Evolutionary conservation across 2,329 filamentous ascomycete species (phyloP).

Genomic region (Pseudogymnoascus sp.): DNA sequence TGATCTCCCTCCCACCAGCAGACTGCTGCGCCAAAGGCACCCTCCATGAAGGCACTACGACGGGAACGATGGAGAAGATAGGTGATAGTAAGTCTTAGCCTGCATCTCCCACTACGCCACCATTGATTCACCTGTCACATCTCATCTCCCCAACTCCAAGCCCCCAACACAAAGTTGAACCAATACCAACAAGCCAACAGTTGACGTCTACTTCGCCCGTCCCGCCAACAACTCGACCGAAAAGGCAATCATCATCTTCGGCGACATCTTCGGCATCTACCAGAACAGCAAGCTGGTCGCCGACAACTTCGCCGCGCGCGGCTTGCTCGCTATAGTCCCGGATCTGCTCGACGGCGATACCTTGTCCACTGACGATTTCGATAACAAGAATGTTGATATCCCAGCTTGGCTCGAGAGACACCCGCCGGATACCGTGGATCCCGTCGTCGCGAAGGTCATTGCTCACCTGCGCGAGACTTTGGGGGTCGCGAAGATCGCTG

Average conservation of each 20-base stretch:
- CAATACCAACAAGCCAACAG: constrained; percentile 5
- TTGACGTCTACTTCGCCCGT: constrained; percentile 9
- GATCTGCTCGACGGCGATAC: constrained; percentile 64
- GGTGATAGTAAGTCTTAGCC: constrained; percentile 8
- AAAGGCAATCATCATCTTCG: constrained; percentile 31
- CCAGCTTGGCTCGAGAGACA: not conserved
- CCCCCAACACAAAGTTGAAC: not conserved
- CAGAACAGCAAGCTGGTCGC: constrained; percentile 58
- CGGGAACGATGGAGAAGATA: constrained; percentile 10
- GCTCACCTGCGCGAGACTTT: constrained; percentile 44
- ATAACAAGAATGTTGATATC: constrained; percentile 28
- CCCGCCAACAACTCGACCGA: not conserved
- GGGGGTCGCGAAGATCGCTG: constrained; percentile 51
- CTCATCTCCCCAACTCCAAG: not conserved
- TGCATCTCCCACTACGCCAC: constrained; percentile 1
- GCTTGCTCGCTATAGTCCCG: constrained; percentile 42
- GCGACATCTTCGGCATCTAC: constrained; percentile 34
- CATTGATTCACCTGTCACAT: not conserved
- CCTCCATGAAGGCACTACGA: constrained; percentile 6
- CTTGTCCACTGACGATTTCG: constrained; percentile 40
- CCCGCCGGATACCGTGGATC: constrained; percentile 12
- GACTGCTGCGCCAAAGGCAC: constrained; percentile 3
- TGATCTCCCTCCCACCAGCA: not conserved
- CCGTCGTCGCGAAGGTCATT: constrained; percentile 42
- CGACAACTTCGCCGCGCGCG: constrained; percentile 66